Conservation (phyloP, 345 rosid genomes). For the Murraya koenigii region DNA sequence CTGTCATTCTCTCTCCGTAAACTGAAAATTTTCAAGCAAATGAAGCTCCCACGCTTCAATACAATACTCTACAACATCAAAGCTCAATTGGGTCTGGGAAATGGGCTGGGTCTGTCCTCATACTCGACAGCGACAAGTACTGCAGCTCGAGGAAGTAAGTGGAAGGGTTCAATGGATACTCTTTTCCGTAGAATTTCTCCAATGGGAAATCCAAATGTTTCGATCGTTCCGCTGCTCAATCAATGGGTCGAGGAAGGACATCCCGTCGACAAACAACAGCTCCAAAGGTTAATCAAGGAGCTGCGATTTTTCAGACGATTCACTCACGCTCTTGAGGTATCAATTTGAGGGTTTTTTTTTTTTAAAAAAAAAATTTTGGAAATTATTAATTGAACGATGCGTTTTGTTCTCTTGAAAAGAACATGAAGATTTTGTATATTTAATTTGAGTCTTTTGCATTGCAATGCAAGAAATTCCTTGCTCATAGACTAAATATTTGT, state of each 20-base stretch:
- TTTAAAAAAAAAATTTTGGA: neutral
- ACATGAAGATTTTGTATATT: neutral
- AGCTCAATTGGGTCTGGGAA: constrained; percentile 13
- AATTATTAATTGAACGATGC: too few relatives aligned
- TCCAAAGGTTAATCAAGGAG: neutral
- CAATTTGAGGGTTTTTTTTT: neutral
- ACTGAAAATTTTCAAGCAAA: neutral
- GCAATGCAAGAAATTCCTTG: too few relatives aligned
- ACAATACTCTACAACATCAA: neutral
- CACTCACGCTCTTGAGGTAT: constrained; percentile 33
- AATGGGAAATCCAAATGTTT: constrained; percentile 22
- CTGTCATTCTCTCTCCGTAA: too few relatives aligned
- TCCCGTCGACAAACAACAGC: neutral
- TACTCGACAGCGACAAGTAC: neutral
- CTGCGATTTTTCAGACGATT: constrained; percentile 15
- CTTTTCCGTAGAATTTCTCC: constrained; percentile 35
- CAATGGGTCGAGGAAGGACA: constrained; percentile 41
- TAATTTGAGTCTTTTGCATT: neutral
- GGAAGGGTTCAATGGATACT: neutral
- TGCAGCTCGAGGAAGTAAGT: neutral
- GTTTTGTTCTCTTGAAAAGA: neutral
- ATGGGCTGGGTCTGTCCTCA: neutral
- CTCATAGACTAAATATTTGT: too few relatives aligned
- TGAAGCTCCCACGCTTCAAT: neutral
- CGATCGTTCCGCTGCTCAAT: constrained; percentile 38